These are phyloP conservation scores for Trichocladium antarcticum DNA, from an alignment of 495 filamentous ascomycete genomes.

Conservation along the genomic window DNA sequence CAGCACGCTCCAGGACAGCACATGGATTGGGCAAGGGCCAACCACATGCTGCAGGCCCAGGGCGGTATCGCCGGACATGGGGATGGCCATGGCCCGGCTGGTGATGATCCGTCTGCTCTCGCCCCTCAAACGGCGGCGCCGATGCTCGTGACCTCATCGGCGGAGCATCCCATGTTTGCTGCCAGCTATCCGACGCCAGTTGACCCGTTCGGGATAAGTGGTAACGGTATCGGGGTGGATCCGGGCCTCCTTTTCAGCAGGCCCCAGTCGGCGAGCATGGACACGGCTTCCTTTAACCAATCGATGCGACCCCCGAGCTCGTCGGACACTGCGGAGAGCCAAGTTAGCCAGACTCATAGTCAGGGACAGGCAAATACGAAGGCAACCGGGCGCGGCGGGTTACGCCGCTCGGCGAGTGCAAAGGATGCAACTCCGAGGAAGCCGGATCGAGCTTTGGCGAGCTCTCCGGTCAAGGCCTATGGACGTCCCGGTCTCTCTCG, in stretches of 20 bases:
- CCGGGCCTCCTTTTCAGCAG: slow-evolving; percentile 39
- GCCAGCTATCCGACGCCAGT: slow-evolving; percentile 29
- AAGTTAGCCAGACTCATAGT: slow-evolving; percentile 3
- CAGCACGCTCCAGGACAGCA: slow-evolving; percentile 34
- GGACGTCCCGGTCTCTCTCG: slow-evolving; percentile 47
- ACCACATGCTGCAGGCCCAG: slow-evolving; percentile 37
- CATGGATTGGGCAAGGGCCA: slow-evolving; percentile 41
- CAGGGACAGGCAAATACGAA: slow-evolving; percentile 18
- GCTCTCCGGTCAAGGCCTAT: slow-evolving; percentile 42
- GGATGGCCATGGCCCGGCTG: slow-evolving; percentile 20
- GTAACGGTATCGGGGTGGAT: slow-evolving; percentile 29
- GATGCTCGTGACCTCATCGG: slow-evolving; percentile 26
- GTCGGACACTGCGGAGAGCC: slow-evolving; percentile 19
- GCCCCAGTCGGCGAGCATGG: slow-evolving; percentile 35
- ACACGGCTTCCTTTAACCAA: slow-evolving; percentile 26
- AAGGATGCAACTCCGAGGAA: slow-evolving; percentile 28
- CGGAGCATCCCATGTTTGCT: slow-evolving; percentile 31
- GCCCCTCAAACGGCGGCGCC: slow-evolving; percentile 33
- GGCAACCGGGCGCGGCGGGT: slow-evolving; percentile 22
- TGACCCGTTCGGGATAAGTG: slow-evolving; percentile 32
- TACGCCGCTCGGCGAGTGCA: slow-evolving; percentile 36
- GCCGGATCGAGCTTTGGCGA: slow-evolving; percentile 38
- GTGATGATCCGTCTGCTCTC: slow-evolving; percentile 24
- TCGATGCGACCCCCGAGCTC: slow-evolving; percentile 23
- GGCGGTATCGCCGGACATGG: slow-evolving; percentile 21